A percentile compares a stretch with the other conserved stretches of the same genome.
These are phyloP conservation scores for Ocimum tenuiflorum DNA, from an alignment of 257 asterid genomes.

Conservation along the genomic window DNA sequence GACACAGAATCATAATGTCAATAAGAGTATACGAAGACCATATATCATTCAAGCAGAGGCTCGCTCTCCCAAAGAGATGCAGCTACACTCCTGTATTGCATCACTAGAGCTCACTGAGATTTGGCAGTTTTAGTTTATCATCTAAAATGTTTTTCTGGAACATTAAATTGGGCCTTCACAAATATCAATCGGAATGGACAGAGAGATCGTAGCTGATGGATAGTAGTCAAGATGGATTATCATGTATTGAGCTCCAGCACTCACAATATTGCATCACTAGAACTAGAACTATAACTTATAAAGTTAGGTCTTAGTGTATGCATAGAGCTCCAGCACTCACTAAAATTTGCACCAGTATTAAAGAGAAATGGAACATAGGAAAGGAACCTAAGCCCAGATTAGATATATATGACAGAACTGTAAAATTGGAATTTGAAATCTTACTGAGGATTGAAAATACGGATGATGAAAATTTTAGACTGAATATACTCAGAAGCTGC, in stretches of 20 bases:
- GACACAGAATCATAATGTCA: too few relatives aligned
- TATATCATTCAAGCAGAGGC: neutral
- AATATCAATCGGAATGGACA: neutral
- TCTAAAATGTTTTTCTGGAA: neutral
- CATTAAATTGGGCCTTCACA: neutral
- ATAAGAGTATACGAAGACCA: too few relatives aligned
- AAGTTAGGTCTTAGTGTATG: neutral
- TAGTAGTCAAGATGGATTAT: neutral
- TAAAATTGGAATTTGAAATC: constrained; percentile 24
- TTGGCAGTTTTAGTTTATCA: neutral
- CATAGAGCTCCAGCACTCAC: neutral
- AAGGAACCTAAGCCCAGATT: constrained; percentile 7
- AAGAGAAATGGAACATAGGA: constrained; percentile 13
- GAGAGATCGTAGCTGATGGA: neutral
- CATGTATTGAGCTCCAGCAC: neutral
- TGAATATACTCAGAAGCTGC: constrained; percentile 24
- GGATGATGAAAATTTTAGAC: constrained; percentile 36
- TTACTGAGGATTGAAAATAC: constrained; percentile 23
- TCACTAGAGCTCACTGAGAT: neutral
- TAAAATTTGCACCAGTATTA: neutral
- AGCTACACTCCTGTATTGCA: neutral
- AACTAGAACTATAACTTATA: neutral
- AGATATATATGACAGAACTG: constrained; percentile 12
- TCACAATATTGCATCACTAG: too few relatives aligned
- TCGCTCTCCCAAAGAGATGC: too few relatives aligned